Evolutionary conservation across 176 grass and related monocot species (phyloP), one percentile per base, ranked within the genome.

Genomic region (Oryza coarctata): DNA sequence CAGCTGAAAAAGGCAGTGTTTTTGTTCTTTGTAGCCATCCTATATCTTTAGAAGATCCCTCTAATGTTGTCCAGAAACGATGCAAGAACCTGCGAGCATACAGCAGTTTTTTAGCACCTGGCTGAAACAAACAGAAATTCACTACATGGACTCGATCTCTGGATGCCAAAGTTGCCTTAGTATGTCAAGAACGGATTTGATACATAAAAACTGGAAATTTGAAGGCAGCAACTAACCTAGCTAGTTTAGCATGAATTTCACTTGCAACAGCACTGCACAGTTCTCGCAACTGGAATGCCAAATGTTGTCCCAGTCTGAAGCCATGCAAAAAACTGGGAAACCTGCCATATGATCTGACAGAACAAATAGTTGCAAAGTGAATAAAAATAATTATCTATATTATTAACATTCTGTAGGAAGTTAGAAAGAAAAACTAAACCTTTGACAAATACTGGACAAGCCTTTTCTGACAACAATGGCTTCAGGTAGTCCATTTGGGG

Each of bases 21-120:
- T 84, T 73, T 29, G 83, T 84, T 86, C 80, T 93, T 85, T 93
- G 90, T 57, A 98, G 62, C 95, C 95, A 98, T 65, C 95, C 95
- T 68, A 94, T 94, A 82, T 98, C 95, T 52, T 83, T 57, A 76
- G 78, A 76, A 86, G 95, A 98, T 71, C 95, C 95, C 45, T 84
- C 79, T 78, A 94, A 50, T 84, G 90, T 98, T 91, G 65, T 94
- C 67, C 79, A 89, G 41, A 93, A 74, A 75, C 92, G 90, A 84
- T 82, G 66, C 79, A 93, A 74, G 49, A 88, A 74, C 84, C 92
- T 98, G 86, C 63, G 32, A 77, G 60, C 77, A 91, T 61, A 49
- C 20, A 36, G 2, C 5, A 79, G 31, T 71, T 49, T 49, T 49
- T 76, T 50, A 87, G 32, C 35, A 82, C 45, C 62, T 30, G 64